Conservation (phyloP, 2,329 filamentous ascomycete species). For the Pseudocercospora macadamiae region DNA sequence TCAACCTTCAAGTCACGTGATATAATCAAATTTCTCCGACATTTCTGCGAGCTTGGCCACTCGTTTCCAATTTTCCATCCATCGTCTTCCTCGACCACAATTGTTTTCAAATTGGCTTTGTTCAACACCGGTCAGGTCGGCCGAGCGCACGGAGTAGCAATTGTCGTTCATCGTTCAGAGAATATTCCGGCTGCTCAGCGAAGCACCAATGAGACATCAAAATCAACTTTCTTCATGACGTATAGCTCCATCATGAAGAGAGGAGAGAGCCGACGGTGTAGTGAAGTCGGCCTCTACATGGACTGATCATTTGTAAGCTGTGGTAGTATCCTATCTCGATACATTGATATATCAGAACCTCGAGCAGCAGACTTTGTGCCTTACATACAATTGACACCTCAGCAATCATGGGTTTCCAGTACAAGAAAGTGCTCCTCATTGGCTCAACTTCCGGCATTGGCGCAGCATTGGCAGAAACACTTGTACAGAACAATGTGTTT, state of each 20-base stretch:
- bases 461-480: conserved; percentile 51
- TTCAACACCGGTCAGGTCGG: neutral
- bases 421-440: conserved; percentile 58
- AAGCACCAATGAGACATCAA: neutral
- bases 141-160: neutral
- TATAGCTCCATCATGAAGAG: neutral
- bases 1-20: too few relatives aligned
- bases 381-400: neutral
- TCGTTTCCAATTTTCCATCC: neutral
- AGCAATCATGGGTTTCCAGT: conserved; percentile 45
- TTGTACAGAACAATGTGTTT: conserved; percentile 51
- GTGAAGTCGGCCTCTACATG: neutral
- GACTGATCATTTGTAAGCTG: neutral
- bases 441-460: conserved; percentile 58
- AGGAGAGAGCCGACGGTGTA: neutral
- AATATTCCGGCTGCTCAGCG: neutral
- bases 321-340: neutral
- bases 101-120: neutral
- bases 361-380: too few relatives aligned
- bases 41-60: too few relatives aligned
- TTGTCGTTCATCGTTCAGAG: neutral
- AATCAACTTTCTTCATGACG: neutral
- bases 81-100: neutral
- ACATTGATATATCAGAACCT: neutral
- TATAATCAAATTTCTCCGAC: neutral